These are phyloP conservation scores for Cladophialophora bantiana DNA, from an alignment of 2,329 filamentous ascomycete genomes.

Conservation along the genomic window DNA sequence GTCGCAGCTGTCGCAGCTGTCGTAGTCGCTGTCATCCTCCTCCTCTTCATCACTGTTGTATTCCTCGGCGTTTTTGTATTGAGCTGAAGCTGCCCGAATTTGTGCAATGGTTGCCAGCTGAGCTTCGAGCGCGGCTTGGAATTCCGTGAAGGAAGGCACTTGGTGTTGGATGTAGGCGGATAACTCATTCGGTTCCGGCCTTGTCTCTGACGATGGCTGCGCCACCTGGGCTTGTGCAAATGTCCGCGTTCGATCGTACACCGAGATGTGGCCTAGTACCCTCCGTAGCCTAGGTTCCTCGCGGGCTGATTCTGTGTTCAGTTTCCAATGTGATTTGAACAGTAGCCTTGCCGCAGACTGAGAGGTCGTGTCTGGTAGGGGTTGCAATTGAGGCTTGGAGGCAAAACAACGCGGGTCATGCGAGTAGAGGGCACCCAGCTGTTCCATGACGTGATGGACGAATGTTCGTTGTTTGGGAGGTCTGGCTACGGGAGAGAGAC, in stretches of 20 bases:
- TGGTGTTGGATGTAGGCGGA: slow-evolving; percentile 28
- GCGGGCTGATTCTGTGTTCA: slow-evolving; percentile 27
- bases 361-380: slow-evolving; percentile 8
- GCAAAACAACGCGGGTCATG: slow-evolving; percentile 28
- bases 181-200: slow-evolving; percentile 13
- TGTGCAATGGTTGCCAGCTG: slow-evolving; percentile 32
- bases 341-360: slow-evolving; percentile 28
- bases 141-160: slow-evolving; percentile 33
- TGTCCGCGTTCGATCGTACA: slow-evolving; percentile 29
- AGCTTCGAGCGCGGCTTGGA: slow-evolving; percentile 33
- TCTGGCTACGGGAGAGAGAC: not conserved
- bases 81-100: slow-evolving; percentile 11
- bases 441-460: slow-evolving; percentile 7
- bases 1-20: slow-evolving; percentile 28
- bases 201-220: slow-evolving; percentile 2
- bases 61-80: slow-evolving; percentile 10
- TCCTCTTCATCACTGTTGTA: slow-evolving; percentile 14
- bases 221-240: not conserved
- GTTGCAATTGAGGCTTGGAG: slow-evolving; percentile 8
- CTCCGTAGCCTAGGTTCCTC: slow-evolving; percentile 33
- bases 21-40: slow-evolving; percentile 20
- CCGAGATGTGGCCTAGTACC: slow-evolving; percentile 34
- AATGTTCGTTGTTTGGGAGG: not conserved
- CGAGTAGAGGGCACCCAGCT: slow-evolving; percentile 25
- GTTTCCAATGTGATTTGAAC: slow-evolving; percentile 34